These are phyloP conservation scores for Pseudogymnoascus sp. DNA, from an alignment of 2,329 filamentous ascomycete species.

Conservation along the genomic window DNA sequence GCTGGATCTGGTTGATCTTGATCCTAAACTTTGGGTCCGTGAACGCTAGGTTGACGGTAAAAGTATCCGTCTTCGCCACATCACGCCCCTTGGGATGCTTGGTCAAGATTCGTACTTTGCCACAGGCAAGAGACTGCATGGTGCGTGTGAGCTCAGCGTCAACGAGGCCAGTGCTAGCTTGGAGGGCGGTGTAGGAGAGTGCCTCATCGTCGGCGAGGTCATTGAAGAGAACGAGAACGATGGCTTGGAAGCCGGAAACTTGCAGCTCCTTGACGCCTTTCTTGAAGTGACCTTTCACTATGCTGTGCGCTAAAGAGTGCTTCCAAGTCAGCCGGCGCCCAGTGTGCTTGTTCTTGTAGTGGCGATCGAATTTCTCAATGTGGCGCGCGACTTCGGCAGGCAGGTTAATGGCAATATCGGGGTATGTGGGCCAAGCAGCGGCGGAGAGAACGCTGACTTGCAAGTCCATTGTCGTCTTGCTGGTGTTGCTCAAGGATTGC, in stretches of 20 bases:
- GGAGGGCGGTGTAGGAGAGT: slow-evolving; percentile 68
- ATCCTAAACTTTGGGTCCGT: slow-evolving; percentile 75
- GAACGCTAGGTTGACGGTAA: slow-evolving; percentile 73
- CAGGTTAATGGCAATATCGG: slow-evolving; percentile 57
- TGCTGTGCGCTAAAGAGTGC: slow-evolving; percentile 83
- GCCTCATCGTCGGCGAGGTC: slow-evolving; percentile 50
- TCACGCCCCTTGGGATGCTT: slow-evolving; percentile 84
- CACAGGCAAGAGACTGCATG: slow-evolving; percentile 89
- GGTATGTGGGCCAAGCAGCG: slow-evolving; percentile 87
- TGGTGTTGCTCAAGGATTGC: slow-evolving; percentile 46
- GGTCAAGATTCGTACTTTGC: slow-evolving; percentile 70
- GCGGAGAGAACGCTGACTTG: slow-evolving; percentile 86
- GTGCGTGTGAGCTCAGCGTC: slow-evolving; percentile 79
- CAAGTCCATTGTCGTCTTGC: slow-evolving; percentile 56
- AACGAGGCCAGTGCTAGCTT: slow-evolving; percentile 63
- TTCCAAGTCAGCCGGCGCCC: slow-evolving; percentile 87
- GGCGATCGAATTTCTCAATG: slow-evolving; percentile 70
- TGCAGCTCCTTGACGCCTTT: slow-evolving; percentile 79
- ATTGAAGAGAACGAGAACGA: slow-evolving; percentile 88
- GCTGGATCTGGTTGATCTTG: slow-evolving; percentile 98
- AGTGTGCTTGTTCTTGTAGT: slow-evolving; percentile 85
- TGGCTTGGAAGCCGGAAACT: slow-evolving; percentile 85
- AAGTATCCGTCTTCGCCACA: slow-evolving; percentile 69
- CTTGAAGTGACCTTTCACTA: slow-evolving; percentile 71
- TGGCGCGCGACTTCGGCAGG: slow-evolving; percentile 68